Base-by-base conservation (phyloP, 2,329 filamentous ascomycete species). In the Exophiala aquamarina region DNA sequence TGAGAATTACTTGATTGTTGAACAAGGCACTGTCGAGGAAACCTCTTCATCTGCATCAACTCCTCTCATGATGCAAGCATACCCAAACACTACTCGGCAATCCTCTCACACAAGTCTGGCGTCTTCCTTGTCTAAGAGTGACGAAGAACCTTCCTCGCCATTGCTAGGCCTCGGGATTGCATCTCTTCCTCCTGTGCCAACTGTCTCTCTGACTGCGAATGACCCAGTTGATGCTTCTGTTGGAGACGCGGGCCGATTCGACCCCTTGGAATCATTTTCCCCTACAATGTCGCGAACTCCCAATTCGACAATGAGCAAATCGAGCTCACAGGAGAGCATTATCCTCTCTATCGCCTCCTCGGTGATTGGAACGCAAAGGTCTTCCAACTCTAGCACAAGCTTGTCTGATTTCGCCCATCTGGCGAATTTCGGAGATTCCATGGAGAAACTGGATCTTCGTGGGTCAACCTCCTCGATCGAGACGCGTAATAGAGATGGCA, bases 291-390 rank as follows among this genome's bases (percentile, higher is more conserved):
- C 18, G 28, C 71, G 73, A 19, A 77, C 70, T 58, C 76, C 74
- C 55, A 70, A 69, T 46, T 73, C 74, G 2, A 72, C 72, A 11
- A 73, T 77, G 41, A 79, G 76, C 68, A 78, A 78, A 52, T 74
- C 73, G 55, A 78, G 75, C 59, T 80, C 77, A 4, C 76, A 79
- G 47, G 76, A 80, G 59, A 79, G 76, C 59, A 72, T 78, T 52
- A 70, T 78, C 32, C 65, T 76, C 42, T 78, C 76, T 5, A 70
- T 70, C 32, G 69, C 71, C 7, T 69, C 70, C n/a, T 73, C 70
- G 1, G 66, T 72, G 45, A 68, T 66, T 31, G 69, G 70, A 37
- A 73, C 73, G 45, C 71, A 72, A 55, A 68, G 71, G 44, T 74
- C 71, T 3, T 73, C 70, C 2, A 63, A 70, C 20, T 75, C 72